Conservation (phyloP, 2,329 filamentous ascomycete genomes). For the Ophiostoma ulmi region DNA sequence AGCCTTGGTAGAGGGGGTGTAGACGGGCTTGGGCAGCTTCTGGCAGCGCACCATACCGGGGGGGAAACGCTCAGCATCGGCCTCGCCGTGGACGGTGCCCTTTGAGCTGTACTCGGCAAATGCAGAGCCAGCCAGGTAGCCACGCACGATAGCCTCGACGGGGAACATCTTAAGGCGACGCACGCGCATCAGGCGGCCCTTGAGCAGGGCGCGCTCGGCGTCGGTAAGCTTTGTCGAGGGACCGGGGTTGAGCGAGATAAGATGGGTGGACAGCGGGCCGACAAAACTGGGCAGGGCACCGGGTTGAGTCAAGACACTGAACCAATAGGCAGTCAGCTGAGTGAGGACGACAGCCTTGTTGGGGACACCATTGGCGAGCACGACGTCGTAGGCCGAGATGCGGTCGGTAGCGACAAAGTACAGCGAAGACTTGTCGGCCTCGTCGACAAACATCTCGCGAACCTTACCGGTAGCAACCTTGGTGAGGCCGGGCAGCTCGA, state of each 20-base stretch:
- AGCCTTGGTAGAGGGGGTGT: slow-evolving; percentile 80
- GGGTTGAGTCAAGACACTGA: slow-evolving; percentile 42
- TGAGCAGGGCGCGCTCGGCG: slow-evolving; percentile 48
- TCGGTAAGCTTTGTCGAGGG: slow-evolving; percentile 32
- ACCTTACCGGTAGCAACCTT: slow-evolving; percentile 35
- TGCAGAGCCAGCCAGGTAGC: slow-evolving; percentile 81
- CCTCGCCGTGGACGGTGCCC: slow-evolving; percentile 75
- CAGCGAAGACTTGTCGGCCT: slow-evolving; percentile 30
- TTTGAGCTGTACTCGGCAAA: slow-evolving; percentile 69
- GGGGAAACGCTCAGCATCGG: slow-evolving; percentile 35
- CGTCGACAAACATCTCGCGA: slow-evolving; percentile 31
- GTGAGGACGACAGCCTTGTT: slow-evolving; percentile 52
- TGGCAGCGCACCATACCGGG: slow-evolving; percentile 65
- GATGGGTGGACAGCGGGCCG: slow-evolving; percentile 45
- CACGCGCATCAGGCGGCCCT: slow-evolving; percentile 71
- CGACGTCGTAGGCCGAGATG: slow-evolving; percentile 92
- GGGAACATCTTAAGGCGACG: slow-evolving; percentile 69
- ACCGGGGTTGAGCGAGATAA: slow-evolving; percentile 44
- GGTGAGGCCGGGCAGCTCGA: slow-evolving; percentile 33
- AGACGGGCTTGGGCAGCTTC: slow-evolving; percentile 62
- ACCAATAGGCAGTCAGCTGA: slow-evolving; percentile 49
- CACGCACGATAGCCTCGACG: slow-evolving; percentile 79
- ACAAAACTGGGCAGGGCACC: slow-evolving; percentile 37
- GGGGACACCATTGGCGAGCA: slow-evolving; percentile 65
- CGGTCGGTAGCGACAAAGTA: slow-evolving; percentile 58